phyloP scores from a whole-genome alignment of 1,139 yeast species.

The Suhomyces chickasaworum region DNA sequence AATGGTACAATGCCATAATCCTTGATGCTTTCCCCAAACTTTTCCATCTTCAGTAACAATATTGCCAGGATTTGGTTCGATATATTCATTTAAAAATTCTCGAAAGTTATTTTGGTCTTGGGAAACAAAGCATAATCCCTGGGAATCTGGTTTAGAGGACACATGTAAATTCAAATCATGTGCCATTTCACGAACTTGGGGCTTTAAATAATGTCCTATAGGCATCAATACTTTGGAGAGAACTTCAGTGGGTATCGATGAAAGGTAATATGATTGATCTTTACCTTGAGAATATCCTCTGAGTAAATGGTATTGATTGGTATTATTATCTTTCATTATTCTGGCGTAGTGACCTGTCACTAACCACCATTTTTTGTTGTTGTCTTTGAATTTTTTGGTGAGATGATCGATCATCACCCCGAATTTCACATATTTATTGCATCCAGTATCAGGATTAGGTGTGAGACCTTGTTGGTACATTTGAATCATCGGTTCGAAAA shows the following conservation, averaged over 20 bases:
- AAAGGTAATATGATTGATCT: slow-evolving; percentile 89
- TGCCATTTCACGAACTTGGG: slow-evolving; percentile 73
- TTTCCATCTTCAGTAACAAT: slow-evolving; percentile 72
- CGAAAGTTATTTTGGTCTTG: slow-evolving; percentile 72
- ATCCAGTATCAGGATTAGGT: slow-evolving; percentile 93
- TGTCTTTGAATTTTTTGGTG: slow-evolving; percentile 32
- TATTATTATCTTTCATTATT: slow-evolving; percentile 38
- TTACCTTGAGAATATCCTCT: slow-evolving; percentile 63
- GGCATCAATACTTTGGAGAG: slow-evolving; percentile 68
- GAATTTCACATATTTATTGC: slow-evolving; percentile 84
- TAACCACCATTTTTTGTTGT: slow-evolving; percentile 63
- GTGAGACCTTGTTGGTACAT: slow-evolving; percentile 73
- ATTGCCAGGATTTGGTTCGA: slow-evolving; percentile 73
- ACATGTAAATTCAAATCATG: slow-evolving; percentile 53
- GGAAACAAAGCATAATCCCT: slow-evolving; percentile 91
- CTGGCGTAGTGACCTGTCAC: slow-evolving; percentile 95
- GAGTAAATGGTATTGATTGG: slow-evolving; percentile 49
- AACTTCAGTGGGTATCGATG: slow-evolving; percentile 57
- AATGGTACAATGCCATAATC: slow-evolving; percentile 91
- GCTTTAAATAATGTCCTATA: slow-evolving; percentile 73
- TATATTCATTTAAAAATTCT: slow-evolving; percentile 73
- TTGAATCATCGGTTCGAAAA: slow-evolving; percentile 87
- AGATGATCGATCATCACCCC: slow-evolving; percentile 70
- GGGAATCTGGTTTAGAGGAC: slow-evolving; percentile 85
- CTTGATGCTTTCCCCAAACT: slow-evolving; percentile 80